A percentile compares a stretch with the other conserved stretches of the same genome.
Conservation (phyloP, 768 basidiomycete species). For the Dacryopinax primogenitus region DNA sequence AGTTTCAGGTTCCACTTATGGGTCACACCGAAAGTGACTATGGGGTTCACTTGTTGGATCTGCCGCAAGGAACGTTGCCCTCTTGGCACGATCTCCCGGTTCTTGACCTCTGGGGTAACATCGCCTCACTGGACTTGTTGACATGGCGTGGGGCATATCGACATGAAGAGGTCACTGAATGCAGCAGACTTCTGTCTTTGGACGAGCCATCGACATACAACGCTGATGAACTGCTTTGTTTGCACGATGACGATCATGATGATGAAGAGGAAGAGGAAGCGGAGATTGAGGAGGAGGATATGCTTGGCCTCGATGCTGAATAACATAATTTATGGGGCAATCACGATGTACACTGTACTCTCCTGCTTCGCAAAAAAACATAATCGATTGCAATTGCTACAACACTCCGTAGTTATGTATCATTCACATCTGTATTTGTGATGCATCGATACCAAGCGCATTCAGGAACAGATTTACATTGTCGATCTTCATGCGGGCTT, state of each 20-base stretch:
- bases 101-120: conserved; percentile 49
- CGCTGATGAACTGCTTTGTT: background rate
- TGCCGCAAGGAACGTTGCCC: conserved; percentile 46
- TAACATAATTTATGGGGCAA: background rate
- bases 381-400: conserved; percentile 7
- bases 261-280: background rate
- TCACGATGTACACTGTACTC: background rate
- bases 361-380: background rate
- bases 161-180: background rate
- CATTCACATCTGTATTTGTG: conserved; percentile 16
- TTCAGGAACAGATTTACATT: conserved; percentile 71
- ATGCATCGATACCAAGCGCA: conserved; percentile 23
- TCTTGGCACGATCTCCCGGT: conserved; percentile 45
- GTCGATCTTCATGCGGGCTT: conserved; percentile 62
- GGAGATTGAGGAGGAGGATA: background rate
- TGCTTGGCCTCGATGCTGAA: background rate
- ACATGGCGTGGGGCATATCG: conserved; percentile 19
- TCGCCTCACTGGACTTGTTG: conserved; percentile 30
- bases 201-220: background rate
- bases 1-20: conserved; percentile 65
- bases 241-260: background rate
- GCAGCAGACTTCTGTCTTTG: background rate
- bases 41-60: conserved; percentile 36
- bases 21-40: conserved; percentile 18
- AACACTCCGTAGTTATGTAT: background rate